A percentile compares a stretch with the other conserved stretches of the same genome.
Conservation (phyloP, 192 early-diverging fungal genomes). For the Coemansia umbellata region DNA sequence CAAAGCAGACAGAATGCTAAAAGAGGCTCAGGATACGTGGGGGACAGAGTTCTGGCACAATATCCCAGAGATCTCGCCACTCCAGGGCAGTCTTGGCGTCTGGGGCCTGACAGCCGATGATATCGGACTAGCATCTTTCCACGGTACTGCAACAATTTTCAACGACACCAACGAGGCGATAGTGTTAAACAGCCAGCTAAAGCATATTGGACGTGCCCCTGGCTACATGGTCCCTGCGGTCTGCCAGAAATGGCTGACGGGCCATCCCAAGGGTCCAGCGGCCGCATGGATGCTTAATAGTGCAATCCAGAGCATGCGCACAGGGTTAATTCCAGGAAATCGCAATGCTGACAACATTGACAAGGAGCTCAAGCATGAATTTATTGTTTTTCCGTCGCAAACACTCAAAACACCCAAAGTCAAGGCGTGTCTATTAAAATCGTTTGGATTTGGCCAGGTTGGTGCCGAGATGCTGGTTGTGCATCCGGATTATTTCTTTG, state of each 20-base stretch:
- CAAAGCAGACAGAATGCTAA: too few species aligned
- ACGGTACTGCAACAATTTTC: slow-evolving; percentile 90
- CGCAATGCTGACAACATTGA: slow-evolving; percentile 61
- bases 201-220: slow-evolving; percentile 77
- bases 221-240: slow-evolving; percentile 77
- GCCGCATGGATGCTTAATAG: slow-evolving; percentile 98
- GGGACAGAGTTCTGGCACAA: slow-evolving; percentile 77
- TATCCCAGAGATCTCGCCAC: slow-evolving; percentile 70
- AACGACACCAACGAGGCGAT: slow-evolving; percentile 95
- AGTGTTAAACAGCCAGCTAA: slow-evolving; percentile 80
- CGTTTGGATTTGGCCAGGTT: slow-evolving; percentile 73
- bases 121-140: slow-evolving; percentile 92
- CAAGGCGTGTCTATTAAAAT: slow-evolving; percentile 65
- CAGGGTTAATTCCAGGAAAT: slow-evolving; percentile 89
- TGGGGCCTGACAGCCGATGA: slow-evolving; percentile 91
- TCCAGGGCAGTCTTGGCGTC: slow-evolving; percentile 81
- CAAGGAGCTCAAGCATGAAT: slow-evolving; percentile 62
- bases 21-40: slow-evolving; percentile 73
- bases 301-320: slow-evolving; percentile 77
- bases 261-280: slow-evolving; percentile 93
- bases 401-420: slow-evolving; percentile 57
- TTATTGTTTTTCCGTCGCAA: slow-evolving; percentile 76
- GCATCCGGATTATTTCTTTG: slow-evolving; percentile 68
- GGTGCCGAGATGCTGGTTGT: slow-evolving; percentile 68
- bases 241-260: slow-evolving; percentile 92